Conservation (phyloP, 345 rosid genomes). For the Ailanthus altissimus region DNA sequence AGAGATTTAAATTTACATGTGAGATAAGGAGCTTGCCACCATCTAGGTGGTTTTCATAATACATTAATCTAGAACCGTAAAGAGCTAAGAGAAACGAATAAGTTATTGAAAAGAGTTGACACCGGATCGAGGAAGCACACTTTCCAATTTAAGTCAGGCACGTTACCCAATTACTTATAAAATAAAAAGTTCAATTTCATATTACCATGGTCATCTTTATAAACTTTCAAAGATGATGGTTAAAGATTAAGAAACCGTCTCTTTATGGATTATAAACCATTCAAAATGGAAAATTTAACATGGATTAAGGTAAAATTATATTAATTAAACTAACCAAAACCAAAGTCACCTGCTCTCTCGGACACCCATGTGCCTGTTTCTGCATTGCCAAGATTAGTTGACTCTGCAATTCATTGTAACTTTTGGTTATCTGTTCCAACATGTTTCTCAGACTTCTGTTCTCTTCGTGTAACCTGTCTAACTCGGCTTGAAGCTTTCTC, state of each 20-base stretch:
- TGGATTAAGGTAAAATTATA: not conserved
- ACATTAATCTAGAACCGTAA: constrained; percentile 1
- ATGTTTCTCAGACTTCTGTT: constrained; percentile 57
- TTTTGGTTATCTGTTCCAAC: constrained; percentile 64
- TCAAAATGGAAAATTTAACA: not conserved
- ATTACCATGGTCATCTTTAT: not conserved
- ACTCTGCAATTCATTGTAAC: constrained; percentile 58
- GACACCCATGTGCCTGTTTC: constrained; percentile 44
- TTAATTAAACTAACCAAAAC: not conserved
- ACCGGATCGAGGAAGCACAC: constrained; percentile 23
- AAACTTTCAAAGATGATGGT: not conserved
- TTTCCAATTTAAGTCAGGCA: constrained; percentile 37
- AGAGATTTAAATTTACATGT: not conserved
- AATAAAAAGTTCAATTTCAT: not conserved
- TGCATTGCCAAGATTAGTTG: constrained; percentile 62
- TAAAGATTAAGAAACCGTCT: not conserved
- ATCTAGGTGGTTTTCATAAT: not conserved
- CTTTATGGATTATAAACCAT: not conserved
- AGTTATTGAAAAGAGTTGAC: constrained; percentile 14
- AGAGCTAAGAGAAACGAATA: not conserved
- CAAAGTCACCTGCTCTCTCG: constrained; percentile 42
- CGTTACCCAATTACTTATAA: constrained; percentile 31
- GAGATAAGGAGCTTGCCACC: not conserved
- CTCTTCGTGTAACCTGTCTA: constrained; percentile 66
- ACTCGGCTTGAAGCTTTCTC: constrained; percentile 45